Evolutionary conservation across 257 asterid species (phyloP).

Genomic region (Solanum arcanum): DNA sequence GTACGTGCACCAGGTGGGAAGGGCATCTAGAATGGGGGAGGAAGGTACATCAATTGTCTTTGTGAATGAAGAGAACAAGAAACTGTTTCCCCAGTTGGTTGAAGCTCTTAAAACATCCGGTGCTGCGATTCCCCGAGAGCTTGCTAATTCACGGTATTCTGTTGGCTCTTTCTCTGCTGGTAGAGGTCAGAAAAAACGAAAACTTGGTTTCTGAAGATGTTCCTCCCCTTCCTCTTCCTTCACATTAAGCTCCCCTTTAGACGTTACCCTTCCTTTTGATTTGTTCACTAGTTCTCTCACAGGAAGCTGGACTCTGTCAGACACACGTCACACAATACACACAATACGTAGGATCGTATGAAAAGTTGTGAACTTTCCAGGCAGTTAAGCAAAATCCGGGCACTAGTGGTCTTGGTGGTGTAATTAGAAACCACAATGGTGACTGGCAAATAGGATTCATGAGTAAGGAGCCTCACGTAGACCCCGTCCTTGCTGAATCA

Average conservation of each 20-base stretch:
- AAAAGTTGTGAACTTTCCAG: too few species aligned
- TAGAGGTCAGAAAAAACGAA: slow-evolving; percentile 52
- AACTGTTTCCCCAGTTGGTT: slow-evolving; percentile 55
- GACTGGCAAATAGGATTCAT: too few species aligned
- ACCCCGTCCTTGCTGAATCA: too few species aligned
- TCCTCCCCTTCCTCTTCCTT: not conserved
- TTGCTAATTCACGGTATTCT: slow-evolving; percentile 42
- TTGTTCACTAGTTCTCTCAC: not conserved
- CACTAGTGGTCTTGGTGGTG: too few species aligned
- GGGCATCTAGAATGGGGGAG: slow-evolving; percentile 91
- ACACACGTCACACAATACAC: not conserved
- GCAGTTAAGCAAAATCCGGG: too few species aligned
- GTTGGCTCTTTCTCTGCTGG: slow-evolving; percentile 20
- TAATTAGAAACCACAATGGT: too few species aligned
- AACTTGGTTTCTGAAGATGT: slow-evolving; percentile 24
- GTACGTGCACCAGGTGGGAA: slow-evolving; percentile 86
- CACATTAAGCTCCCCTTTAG: not conserved
- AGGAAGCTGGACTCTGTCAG: not conserved
- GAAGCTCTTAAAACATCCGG: slow-evolving; percentile 56
- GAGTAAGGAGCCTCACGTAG: too few species aligned
- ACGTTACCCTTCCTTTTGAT: not conserved
- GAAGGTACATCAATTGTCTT: slow-evolving; percentile 63
- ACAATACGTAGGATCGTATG: not conserved
- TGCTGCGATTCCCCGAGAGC: slow-evolving; percentile 70
- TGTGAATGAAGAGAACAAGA: slow-evolving; percentile 78